These are phyloP conservation scores for Paracoccidioides brasiliensis DNA, from an alignment of 2,329 filamentous ascomycete genomes.

Conservation along the genomic window DNA sequence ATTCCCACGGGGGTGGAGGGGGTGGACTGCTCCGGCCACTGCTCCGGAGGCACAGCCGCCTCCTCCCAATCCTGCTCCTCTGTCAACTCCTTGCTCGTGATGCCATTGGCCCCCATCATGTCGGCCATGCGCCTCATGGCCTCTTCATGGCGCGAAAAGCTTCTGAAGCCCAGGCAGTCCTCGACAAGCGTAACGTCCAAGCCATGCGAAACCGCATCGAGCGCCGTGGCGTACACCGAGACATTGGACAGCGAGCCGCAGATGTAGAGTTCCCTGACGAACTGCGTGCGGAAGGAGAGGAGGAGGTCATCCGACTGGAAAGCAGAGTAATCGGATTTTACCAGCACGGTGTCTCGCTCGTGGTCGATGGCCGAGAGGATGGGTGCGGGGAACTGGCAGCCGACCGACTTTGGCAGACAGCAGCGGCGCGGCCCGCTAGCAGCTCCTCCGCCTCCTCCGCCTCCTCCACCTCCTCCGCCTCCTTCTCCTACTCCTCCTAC, in stretches of 20 bases:
- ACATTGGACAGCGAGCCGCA: conserved; percentile 79
- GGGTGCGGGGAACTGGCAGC: conserved; percentile 39
- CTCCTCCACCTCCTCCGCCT: no score
- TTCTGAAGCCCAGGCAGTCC: conserved; percentile 76
- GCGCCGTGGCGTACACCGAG: conserved; percentile 78
- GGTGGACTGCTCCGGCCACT: conserved; percentile 13
- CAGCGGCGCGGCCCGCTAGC: conserved; percentile 24
- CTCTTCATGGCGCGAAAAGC: conserved; percentile 52
- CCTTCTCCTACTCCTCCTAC: no score
- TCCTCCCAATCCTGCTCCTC: conserved; percentile 32
- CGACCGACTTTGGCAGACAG: conserved; percentile 27
- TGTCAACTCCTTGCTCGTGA: conserved; percentile 48
- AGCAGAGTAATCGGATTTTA: conserved; percentile 78
- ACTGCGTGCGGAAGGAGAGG: conserved; percentile 62
- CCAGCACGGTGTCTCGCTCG: conserved; percentile 40
- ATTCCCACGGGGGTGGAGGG: conserved; percentile 19
- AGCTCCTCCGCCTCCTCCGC: no score
- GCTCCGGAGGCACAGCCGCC: conserved; percentile 18
- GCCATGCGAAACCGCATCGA: conserved; percentile 80
- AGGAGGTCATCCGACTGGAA: conserved; percentile 65
- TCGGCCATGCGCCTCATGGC: conserved; percentile 60
- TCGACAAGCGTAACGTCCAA: conserved; percentile 76
- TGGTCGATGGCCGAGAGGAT: conserved; percentile 39
- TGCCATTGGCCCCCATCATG: conserved; percentile 58
- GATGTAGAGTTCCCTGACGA: conserved; percentile 80